These are phyloP conservation scores for Starmerella sp. DNA, from an alignment of 805 yeast genomes.

Conservation along the genomic window DNA sequence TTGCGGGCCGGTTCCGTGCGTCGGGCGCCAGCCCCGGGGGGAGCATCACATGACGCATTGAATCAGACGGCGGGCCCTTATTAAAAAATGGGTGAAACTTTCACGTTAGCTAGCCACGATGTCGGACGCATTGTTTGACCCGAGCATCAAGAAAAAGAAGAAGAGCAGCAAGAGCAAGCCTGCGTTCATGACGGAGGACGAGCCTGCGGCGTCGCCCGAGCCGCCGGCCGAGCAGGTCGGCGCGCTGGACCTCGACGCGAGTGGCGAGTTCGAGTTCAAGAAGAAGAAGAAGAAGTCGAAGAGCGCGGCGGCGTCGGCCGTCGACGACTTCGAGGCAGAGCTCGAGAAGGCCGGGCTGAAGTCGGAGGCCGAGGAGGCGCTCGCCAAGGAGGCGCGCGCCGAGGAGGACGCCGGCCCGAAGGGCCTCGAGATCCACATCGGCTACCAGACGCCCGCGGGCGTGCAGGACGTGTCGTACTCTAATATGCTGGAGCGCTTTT, in stretches of 20 bases:
- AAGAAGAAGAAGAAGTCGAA: slow-evolving; percentile 80
- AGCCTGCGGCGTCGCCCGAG: slow-evolving; percentile 33
- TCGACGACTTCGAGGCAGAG: slow-evolving; percentile 77
- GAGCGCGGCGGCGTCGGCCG: slow-evolving; percentile 42
- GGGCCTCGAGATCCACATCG: slow-evolving; percentile 16
- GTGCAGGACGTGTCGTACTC: slow-evolving; percentile 47
- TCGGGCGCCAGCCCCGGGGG: not conserved
- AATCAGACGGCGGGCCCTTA: not conserved
- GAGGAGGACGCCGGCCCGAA: slow-evolving; percentile 20
- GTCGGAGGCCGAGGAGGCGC: slow-evolving; percentile 31
- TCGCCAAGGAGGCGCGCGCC: slow-evolving; percentile 15
- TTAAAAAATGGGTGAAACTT: not conserved
- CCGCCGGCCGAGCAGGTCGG: slow-evolving; percentile 34
- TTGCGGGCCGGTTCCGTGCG: too few species aligned
- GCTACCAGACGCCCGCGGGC: slow-evolving; percentile 15
- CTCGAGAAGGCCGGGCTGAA: slow-evolving; percentile 82
- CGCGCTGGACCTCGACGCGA: slow-evolving; percentile 13
- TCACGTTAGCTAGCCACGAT: slow-evolving; percentile 2
- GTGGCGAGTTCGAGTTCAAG: slow-evolving; percentile 29
- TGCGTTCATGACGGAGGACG: slow-evolving; percentile 32
- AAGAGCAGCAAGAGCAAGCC: slow-evolving; percentile 29
- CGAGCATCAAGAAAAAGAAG: slow-evolving; percentile 31
- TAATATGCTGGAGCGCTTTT: slow-evolving; percentile 71
- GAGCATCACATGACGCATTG: not conserved
- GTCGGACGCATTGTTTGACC: slow-evolving; percentile 27